Conservation (phyloP, 306 rosid genomes). For the Sphenostylis stenocarpa region DNA sequence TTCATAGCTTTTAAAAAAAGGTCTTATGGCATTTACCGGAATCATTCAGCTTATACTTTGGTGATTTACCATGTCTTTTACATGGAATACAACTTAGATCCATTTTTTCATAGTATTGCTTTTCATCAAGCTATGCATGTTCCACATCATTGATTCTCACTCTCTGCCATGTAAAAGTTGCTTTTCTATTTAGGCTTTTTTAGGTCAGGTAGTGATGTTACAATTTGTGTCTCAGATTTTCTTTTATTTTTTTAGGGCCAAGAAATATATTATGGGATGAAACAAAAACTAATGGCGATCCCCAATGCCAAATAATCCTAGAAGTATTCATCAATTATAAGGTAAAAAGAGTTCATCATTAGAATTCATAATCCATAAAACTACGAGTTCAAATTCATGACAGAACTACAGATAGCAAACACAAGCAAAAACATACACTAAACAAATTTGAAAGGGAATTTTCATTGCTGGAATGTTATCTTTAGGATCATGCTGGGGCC, state of each 20-base stretch:
- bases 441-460: constrained; percentile 8
- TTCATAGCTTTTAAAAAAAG: constrained; percentile 17
- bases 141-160: constrained; percentile 10
- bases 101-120: neutral
- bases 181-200: constrained; percentile 2
- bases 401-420: neutral
- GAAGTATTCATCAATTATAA: constrained; percentile 8
- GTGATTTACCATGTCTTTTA: constrained; percentile 11
- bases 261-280: neutral
- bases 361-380: neutral
- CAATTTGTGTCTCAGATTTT: neutral
- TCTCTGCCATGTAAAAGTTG: neutral
- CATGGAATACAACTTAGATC: constrained; percentile 2
- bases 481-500: constrained; percentile 37
- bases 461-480: constrained; percentile 5
- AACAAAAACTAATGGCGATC: neutral
- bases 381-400: constrained; percentile 31
- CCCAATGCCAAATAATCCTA: neutral
- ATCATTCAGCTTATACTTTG: constrained; percentile 12
- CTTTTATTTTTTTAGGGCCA: neutral
- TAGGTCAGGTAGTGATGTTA: neutral
- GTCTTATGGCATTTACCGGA: constrained; percentile 12
- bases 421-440: constrained; percentile 17
- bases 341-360: constrained; percentile 3
- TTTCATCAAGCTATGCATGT: constrained; percentile 12